Evolutionary conservation across 192 early-diverging fungal genomes (phyloP).

Genomic region (Gaertneriomyces semiglobifer): DNA sequence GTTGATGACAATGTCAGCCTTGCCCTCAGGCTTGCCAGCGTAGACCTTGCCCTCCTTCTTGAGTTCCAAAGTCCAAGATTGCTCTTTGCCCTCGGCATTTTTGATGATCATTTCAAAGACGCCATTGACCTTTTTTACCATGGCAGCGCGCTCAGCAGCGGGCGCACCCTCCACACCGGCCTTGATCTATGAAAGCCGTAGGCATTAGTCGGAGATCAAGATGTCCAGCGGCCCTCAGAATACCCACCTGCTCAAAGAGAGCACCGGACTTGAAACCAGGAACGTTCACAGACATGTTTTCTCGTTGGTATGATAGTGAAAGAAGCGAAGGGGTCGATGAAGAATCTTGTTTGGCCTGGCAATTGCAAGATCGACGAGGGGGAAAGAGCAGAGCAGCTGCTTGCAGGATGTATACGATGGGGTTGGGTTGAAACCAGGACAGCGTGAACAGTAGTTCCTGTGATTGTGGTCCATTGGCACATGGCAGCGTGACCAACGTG

Average conservation of each 20-base stretch:
- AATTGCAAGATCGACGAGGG: no score
- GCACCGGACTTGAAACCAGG: conserved; percentile 73
- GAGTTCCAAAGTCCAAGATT: conserved; percentile 45
- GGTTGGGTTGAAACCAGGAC: no score
- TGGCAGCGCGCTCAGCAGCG: conserved; percentile 55
- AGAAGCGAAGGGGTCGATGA: no score
- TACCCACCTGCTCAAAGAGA: conserved; percentile 57
- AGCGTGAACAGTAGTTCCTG: no score
- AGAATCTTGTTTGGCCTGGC: no score
- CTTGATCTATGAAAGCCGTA: conserved; percentile 36
- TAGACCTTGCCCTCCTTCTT: conserved; percentile 42
- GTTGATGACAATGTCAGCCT: conserved; percentile 42
- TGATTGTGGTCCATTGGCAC: no score
- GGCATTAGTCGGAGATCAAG: no score
- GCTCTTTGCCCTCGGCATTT: conserved; percentile 41
- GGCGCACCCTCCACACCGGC: conserved; percentile 52
- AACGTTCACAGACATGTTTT: conserved; percentile 46
- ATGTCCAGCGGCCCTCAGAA: no score
- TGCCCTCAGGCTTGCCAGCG: conserved; percentile 34
- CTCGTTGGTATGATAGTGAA: background rate
- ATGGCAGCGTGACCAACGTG: no score
- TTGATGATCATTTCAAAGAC: conserved; percentile 42
- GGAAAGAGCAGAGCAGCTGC: no score
- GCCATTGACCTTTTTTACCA: conserved; percentile 60
- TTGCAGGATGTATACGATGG: no score